Evolutionary conservation across 495 filamentous ascomycete genomes (phyloP).

Genomic region (Bacidia rubella): DNA sequence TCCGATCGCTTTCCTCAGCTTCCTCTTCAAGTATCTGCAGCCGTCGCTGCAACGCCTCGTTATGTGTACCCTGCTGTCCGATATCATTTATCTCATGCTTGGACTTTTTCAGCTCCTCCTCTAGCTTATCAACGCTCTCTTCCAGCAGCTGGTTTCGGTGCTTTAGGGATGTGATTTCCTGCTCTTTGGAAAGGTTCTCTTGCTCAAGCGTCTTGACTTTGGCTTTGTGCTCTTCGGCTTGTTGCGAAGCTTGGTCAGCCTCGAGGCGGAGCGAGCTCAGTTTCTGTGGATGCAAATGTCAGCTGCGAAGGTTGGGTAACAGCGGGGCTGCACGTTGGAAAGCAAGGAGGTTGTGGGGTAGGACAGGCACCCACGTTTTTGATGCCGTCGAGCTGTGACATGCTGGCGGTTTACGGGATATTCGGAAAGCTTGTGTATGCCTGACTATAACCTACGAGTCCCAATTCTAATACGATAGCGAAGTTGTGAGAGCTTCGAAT

Average conservation of each 20-base stretch:
- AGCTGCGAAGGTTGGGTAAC: neutral
- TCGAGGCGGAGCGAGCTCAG: constrained; percentile 86
- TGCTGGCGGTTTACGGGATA: constrained; percentile 13
- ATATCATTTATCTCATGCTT: constrained; percentile 67
- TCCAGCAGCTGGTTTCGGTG: constrained; percentile 90
- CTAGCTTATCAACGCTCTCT: constrained; percentile 77
- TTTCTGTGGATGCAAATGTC: constrained; percentile 42
- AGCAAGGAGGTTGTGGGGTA: neutral
- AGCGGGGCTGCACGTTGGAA: neutral
- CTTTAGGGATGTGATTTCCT: constrained; percentile 87
- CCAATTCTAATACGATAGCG: no score
- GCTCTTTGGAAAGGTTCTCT: constrained; percentile 90
- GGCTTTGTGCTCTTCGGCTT: constrained; percentile 73
- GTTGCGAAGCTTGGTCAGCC: constrained; percentile 64
- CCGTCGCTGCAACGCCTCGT: constrained; percentile 78
- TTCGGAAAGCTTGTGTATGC: no score
- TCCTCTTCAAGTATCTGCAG: constrained; percentile 95
- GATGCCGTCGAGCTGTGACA: constrained; percentile 17
- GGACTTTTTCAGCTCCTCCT: constrained; percentile 56
- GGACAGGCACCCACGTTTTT: constrained; percentile 20
- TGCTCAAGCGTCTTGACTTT: constrained; percentile 86
- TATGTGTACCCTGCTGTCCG: constrained; percentile 62
- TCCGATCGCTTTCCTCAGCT: constrained; percentile 88
- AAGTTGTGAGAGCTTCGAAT: no score
- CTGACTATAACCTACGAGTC: no score